Conservation (phyloP, 2,329 filamentous ascomycete species). For the Colletotrichum neosansevieriae region DNA sequence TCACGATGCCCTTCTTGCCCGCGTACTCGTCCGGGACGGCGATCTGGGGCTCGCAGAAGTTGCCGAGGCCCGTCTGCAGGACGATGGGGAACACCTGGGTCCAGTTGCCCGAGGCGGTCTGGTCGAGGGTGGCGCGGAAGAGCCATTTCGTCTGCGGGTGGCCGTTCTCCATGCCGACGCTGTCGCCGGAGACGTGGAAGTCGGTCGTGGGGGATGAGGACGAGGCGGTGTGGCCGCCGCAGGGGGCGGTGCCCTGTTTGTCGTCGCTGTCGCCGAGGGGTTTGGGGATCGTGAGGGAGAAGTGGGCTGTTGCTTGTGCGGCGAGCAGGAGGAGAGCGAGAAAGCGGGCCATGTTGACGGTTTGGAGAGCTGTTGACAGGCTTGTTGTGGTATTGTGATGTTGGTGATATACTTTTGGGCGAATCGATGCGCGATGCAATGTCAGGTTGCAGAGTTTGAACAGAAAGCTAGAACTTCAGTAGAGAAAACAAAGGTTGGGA, state of each 20-base stretch:
- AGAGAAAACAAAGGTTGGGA: not conserved
- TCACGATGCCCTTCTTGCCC: slow-evolving; percentile 67
- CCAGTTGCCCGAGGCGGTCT: slow-evolving; percentile 62
- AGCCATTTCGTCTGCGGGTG: slow-evolving; percentile 68
- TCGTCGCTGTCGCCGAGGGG: slow-evolving; percentile 61
- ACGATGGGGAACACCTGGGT: slow-evolving; percentile 66
- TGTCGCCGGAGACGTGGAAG: slow-evolving; percentile 69
- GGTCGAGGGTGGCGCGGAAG: slow-evolving; percentile 68
- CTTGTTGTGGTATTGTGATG: not conserved
- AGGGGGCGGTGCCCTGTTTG: slow-evolving; percentile 60
- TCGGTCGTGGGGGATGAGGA: slow-evolving; percentile 56
- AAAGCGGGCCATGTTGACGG: slow-evolving; percentile 39
- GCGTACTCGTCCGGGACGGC: slow-evolving; percentile 60
- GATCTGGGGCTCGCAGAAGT: slow-evolving; percentile 64
- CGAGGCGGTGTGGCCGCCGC: slow-evolving; percentile 65
- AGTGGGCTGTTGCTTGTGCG: slow-evolving; percentile 63
- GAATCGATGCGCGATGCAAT: not conserved
- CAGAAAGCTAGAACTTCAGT: not conserved
- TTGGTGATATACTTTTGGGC: not conserved
- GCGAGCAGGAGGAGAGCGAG: slow-evolving; percentile 54
- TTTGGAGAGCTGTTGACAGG: not conserved
- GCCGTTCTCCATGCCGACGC: slow-evolving; percentile 59
- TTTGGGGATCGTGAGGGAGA: slow-evolving; percentile 62
- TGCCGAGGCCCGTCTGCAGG: slow-evolving; percentile 65
- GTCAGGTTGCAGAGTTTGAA: not conserved